A percentile compares a stretch with the other conserved stretches of the same genome.
Conservation (phyloP, 257 asterid species). For the Dorcoceras hygrometricum region DNA sequence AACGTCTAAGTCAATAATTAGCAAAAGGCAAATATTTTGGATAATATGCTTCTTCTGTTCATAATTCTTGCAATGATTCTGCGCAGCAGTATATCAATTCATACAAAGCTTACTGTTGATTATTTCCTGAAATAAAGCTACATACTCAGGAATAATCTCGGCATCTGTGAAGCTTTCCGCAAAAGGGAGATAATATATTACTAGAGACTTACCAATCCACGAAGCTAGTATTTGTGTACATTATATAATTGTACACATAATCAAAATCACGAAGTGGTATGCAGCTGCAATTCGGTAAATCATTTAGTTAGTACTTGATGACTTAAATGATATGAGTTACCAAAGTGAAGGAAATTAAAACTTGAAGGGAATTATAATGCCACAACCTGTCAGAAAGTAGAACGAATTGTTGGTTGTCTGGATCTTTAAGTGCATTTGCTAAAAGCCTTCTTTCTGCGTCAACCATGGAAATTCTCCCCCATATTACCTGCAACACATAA, state of each 20-base stretch:
- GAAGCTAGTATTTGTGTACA: conserved; percentile 50
- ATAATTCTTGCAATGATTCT: not conserved
- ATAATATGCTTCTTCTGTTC: no score
- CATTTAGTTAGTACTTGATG: conserved; percentile 11
- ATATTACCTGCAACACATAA: conserved; percentile 6
- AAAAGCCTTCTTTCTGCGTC: conserved; percentile 69
- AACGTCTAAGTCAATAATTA: conserved; percentile 9
- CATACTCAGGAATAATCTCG: not conserved
- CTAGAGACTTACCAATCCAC: conserved; percentile 46
- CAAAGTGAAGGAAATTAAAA: conserved; percentile 15
- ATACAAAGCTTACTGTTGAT: conserved; percentile 9
- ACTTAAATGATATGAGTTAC: not conserved
- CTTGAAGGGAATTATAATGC: not conserved
- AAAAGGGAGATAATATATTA: conserved; percentile 12
- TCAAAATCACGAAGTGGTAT: conserved; percentile 48
- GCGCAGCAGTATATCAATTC: not conserved
- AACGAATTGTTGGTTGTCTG: conserved; percentile 52
- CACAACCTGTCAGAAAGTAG: conserved; percentile 47
- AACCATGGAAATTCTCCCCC: conserved; percentile 72
- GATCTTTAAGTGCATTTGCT: conserved; percentile 62
- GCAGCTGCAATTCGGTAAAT: conserved; percentile 42
- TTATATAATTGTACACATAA: conserved; percentile 49
- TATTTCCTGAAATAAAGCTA: conserved; percentile 2
- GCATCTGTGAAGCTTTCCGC: conserved; percentile 9
- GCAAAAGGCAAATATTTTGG: not conserved